These are phyloP conservation scores for Aspergillus egyptiacus DNA, from an alignment of 495 filamentous ascomycete genomes.

Conservation along the genomic window DNA sequence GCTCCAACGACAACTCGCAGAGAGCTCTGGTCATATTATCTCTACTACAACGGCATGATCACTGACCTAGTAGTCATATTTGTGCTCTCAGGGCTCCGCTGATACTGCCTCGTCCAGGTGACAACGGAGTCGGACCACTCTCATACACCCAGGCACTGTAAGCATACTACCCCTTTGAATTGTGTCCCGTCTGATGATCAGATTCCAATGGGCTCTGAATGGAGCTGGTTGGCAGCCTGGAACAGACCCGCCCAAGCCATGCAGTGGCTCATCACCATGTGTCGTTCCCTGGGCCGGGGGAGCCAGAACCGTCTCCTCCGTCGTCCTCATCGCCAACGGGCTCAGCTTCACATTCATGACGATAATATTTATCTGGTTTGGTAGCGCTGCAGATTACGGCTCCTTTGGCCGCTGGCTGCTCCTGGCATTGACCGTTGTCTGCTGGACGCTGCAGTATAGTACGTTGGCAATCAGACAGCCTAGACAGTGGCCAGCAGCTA, in stretches of 20 bases:
- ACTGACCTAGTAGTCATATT: too few species aligned
- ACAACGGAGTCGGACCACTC: constrained; percentile 45
- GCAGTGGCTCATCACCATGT: constrained; percentile 38
- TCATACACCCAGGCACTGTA: constrained; percentile 44
- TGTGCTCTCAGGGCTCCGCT: background rate
- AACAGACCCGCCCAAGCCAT: constrained; percentile 33
- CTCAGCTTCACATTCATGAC: constrained; percentile 49
- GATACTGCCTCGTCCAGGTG: constrained; percentile 29
- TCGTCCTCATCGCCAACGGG: constrained; percentile 45
- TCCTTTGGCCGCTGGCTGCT: constrained; percentile 47
- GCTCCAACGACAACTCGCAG: constrained; percentile 43
- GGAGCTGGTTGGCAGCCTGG: constrained; percentile 39
- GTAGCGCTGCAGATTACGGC: constrained; percentile 46
- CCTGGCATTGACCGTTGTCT: constrained; percentile 39
- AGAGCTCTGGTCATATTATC: constrained; percentile 47
- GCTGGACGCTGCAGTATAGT: constrained; percentile 44
- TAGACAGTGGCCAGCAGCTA: constrained; percentile 43
- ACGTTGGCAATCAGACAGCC: constrained; percentile 41
- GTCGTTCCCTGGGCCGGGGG: constrained; percentile 44
- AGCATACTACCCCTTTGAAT: background rate
- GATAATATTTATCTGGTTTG: constrained; percentile 44
- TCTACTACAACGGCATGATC: constrained; percentile 42
- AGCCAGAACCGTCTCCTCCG: constrained; percentile 38
- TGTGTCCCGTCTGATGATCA: constrained; percentile 5
- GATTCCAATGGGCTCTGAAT: constrained; percentile 45